These are phyloP conservation scores for Exsudoporus floridanus DNA, from an alignment of 1,284 basidiomycete genomes.

Conservation along the genomic window DNA sequence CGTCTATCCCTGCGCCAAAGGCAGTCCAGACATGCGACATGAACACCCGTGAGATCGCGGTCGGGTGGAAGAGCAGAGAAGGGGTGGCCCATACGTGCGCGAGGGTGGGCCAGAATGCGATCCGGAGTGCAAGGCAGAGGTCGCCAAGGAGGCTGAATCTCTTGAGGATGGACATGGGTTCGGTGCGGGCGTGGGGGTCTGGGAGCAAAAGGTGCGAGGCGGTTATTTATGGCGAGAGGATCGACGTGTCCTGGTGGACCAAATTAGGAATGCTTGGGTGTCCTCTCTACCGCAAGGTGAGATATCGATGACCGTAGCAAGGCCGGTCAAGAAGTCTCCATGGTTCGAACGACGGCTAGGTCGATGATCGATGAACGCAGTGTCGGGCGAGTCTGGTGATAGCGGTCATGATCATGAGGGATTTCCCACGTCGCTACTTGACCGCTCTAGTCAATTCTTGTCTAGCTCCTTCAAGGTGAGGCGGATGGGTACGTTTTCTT, in stretches of 20 bases:
- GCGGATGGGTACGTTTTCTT: too few relatives aligned
- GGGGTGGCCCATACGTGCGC: slow-evolving; percentile 43
- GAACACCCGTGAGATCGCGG: slow-evolving; percentile 51
- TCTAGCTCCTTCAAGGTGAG: too few relatives aligned
- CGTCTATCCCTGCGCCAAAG: slow-evolving; percentile 52
- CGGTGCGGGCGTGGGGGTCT: not conserved
- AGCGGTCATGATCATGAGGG: not conserved
- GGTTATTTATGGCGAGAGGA: not conserved
- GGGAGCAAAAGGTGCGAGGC: not conserved
- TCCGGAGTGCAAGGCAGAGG: slow-evolving; percentile 39
- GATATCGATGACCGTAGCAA: not conserved
- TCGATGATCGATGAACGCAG: too few relatives aligned
- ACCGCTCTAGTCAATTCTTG: not conserved
- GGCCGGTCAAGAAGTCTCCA: not conserved
- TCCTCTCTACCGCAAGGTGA: not conserved
- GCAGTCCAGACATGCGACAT: slow-evolving; percentile 59
- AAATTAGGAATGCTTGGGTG: slow-evolving; percentile 5
- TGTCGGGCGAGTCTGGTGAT: not conserved
- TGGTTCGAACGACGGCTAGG: not conserved
- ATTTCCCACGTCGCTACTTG: slow-evolving; percentile 1
- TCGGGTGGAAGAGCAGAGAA: slow-evolving; percentile 46
- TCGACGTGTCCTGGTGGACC: not conserved
- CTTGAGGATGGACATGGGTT: slow-evolving; percentile 16
- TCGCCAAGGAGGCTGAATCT: slow-evolving; percentile 31
- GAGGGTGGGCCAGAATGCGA: slow-evolving; percentile 52